Evolutionary conservation across 163 green algal genomes (phyloP).

Genomic region (Botryococcus braunii): DNA sequence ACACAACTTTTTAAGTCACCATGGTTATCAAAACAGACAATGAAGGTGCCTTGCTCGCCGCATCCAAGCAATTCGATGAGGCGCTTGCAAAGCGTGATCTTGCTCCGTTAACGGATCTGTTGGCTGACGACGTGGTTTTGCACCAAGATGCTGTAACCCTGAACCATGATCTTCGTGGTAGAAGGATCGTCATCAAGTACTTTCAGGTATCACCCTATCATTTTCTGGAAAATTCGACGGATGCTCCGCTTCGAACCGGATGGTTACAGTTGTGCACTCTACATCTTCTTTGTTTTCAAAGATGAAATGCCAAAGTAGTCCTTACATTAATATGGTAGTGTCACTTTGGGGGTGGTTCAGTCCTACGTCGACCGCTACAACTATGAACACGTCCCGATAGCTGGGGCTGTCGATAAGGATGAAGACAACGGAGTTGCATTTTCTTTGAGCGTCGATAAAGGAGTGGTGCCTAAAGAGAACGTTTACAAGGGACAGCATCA

Average conservation of each 20-base stretch:
- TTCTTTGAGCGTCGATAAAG: slow-evolving; percentile 8
- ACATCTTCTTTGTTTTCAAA: too few relatives aligned
- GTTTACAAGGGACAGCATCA: not conserved
- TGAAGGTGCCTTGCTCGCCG: slow-evolving; percentile 4
- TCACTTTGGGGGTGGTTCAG: not conserved
- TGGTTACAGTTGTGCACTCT: too few relatives aligned
- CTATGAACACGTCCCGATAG: slow-evolving; percentile 6
- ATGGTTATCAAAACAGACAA: not conserved
- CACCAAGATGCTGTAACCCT: slow-evolving; percentile 9
- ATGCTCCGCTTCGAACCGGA: too few relatives aligned
- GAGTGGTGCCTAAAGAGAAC: not conserved
- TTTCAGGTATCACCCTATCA: too few relatives aligned
- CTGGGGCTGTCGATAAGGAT: slow-evolving; percentile 11
- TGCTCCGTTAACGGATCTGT: not conserved
- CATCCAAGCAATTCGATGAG: slow-evolving; percentile 7
- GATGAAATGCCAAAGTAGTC: too few relatives aligned
- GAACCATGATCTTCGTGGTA: not conserved
- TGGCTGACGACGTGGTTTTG: not conserved
- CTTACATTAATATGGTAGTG: too few relatives aligned
- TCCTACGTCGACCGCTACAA: slow-evolving; percentile 10
- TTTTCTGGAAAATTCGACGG: too few relatives aligned
- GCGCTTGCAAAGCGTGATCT: not conserved
- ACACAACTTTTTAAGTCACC: too few relatives aligned
- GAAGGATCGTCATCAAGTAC: too few relatives aligned
- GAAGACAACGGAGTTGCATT: slow-evolving; percentile 10